A percentile compares a stretch with the other conserved stretches of the same genome.
phyloP scores from a whole-genome alignment of 805 yeast species.

The Saccharomycopsis olivae region DNA sequence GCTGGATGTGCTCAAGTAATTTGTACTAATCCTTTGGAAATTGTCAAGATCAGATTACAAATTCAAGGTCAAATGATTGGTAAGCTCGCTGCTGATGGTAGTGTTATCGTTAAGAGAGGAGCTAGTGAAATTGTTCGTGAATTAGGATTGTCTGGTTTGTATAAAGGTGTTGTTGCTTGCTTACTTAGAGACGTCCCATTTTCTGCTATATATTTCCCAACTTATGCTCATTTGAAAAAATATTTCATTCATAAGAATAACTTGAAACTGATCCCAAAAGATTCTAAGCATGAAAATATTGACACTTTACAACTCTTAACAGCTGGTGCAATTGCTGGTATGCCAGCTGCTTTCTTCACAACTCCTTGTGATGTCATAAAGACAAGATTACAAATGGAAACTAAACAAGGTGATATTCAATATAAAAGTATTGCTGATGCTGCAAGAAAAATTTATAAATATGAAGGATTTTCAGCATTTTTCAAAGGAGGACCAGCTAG shows the following conservation, averaged over 20 bases:
- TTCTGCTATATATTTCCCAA: constrained; percentile 93
- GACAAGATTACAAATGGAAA: constrained; percentile 81
- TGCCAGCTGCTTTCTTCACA: constrained; percentile 94
- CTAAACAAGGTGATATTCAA: constrained; percentile 63
- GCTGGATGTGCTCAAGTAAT: constrained; percentile 97
- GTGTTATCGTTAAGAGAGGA: constrained; percentile 31
- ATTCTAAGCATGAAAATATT: constrained; percentile 38
- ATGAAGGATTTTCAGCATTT: constrained; percentile 79
- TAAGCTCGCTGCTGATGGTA: constrained; percentile 28
- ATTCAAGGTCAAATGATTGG: constrained; percentile 67
- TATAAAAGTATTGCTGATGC: constrained; percentile 77
- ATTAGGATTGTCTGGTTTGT: constrained; percentile 76
- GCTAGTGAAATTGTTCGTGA: constrained; percentile 68
- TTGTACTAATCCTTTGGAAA: constrained; percentile 92
- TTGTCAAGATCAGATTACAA: constrained; percentile 89
- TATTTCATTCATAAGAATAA: constrained; percentile 66
- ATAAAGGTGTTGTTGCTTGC: constrained; percentile 89
- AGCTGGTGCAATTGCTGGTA: constrained; percentile 93
- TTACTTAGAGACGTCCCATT: constrained; percentile 91
- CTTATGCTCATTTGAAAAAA: constrained; percentile 87
- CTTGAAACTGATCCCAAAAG: too few species aligned
- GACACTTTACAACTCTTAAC: constrained; percentile 68
- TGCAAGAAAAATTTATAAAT: constrained; percentile 56
- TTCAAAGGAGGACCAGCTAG: constrained; percentile 97
- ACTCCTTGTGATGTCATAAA: constrained; percentile 97